Percentiles rank a stretch among this genome's conserved stretches.
phyloP scores from a whole-genome alignment of 202 grass and related monocot species.

The Bolboschoenoplectus hybrid region DNA sequence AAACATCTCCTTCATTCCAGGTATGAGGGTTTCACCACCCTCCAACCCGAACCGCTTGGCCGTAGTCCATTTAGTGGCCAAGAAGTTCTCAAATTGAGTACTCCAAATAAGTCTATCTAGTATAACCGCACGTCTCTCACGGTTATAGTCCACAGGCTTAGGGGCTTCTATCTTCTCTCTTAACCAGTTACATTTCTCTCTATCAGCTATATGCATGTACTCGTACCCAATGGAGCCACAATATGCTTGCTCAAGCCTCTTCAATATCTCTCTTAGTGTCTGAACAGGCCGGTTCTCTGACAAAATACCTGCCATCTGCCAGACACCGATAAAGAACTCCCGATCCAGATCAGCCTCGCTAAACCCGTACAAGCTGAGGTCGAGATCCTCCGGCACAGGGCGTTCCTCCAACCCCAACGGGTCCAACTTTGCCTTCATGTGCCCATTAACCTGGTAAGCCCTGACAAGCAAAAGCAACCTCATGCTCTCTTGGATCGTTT shows the following conservation, averaged over 20 bases:
- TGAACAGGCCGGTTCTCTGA: conserved; percentile 85
- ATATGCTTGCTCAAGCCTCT: conserved; percentile 81
- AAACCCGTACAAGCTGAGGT: conserved; percentile 65
- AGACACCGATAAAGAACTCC: conserved; percentile 91
- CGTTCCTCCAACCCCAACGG: conserved; percentile 67
- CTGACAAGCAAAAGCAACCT: conserved; percentile 78
- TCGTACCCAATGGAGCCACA: conserved; percentile 81
- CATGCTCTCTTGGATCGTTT: conserved; percentile 98
- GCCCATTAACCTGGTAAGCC: conserved; percentile 93
- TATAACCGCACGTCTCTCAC: conserved; percentile 69
- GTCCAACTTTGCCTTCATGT: conserved; percentile 81
- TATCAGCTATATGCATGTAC: conserved; percentile 91
- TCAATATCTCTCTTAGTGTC: conserved; percentile 82
- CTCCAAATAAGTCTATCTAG: conserved; percentile 94
- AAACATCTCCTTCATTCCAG: conserved; percentile 96
- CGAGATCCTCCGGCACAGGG: conserved; percentile 56
- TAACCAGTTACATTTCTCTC: conserved; percentile 90
- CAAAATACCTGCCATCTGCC: conserved; percentile 81
- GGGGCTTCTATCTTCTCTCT: conserved; percentile 77
- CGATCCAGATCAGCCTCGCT: conserved; percentile 72
- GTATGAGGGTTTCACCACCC: conserved; percentile 85
- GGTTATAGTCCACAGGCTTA: conserved; percentile 50
- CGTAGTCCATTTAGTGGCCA: conserved; percentile 87
- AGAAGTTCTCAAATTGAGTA: conserved; percentile 92
- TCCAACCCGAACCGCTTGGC: conserved; percentile 94